Percentiles rank a stretch among this genome's conserved stretches.
Evolutionary conservation across 2,329 filamentous ascomycete genomes (phyloP).

Genomic region (Claviceps lovelessii): DNA sequence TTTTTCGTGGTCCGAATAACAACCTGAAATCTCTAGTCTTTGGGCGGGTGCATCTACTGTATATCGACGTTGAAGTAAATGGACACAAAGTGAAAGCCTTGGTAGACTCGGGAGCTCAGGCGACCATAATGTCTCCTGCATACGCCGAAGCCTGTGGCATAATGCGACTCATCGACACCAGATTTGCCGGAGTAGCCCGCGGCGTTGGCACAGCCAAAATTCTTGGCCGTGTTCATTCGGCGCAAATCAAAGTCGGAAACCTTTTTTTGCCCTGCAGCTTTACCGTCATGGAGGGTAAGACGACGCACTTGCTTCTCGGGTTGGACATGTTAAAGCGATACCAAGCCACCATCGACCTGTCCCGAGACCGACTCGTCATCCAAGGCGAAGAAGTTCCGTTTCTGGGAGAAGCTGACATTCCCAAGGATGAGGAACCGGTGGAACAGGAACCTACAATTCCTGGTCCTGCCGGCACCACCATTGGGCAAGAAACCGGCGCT

Average conservation of each 20-base stretch:
- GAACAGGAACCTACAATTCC: constrained; percentile 70
- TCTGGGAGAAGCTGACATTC: constrained; percentile 83
- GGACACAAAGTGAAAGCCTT: constrained; percentile 84
- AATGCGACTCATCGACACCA: constrained; percentile 85
- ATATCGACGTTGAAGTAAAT: constrained; percentile 92
- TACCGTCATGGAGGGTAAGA: constrained; percentile 98
- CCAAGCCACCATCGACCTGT: constrained; percentile 81
- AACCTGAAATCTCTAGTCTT: constrained; percentile 50
- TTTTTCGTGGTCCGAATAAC: constrained; percentile 1
- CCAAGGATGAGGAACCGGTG: constrained; percentile 63
- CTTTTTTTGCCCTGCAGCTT: constrained; percentile 87
- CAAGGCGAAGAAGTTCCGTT: constrained; percentile 81
- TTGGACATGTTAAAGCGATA: constrained; percentile 95
- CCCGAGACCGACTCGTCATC: constrained; percentile 72
- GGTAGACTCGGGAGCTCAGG: constrained; percentile 93
- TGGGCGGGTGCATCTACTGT: constrained; percentile 87
- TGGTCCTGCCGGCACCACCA: constrained; percentile 77
- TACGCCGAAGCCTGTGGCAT: constrained; percentile 89
- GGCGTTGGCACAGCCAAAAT: constrained; percentile 92
- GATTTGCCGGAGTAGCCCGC: constrained; percentile 81
- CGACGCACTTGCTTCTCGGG: constrained; percentile 82
- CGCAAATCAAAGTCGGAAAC: constrained; percentile 82
- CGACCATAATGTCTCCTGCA: constrained; percentile 93
- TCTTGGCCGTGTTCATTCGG: constrained; percentile 86
- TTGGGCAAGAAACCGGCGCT: constrained; percentile 71